phyloP scores from a whole-genome alignment of 768 basidiomycete genomes.

The Cystofilobasidium macerans region DNA sequence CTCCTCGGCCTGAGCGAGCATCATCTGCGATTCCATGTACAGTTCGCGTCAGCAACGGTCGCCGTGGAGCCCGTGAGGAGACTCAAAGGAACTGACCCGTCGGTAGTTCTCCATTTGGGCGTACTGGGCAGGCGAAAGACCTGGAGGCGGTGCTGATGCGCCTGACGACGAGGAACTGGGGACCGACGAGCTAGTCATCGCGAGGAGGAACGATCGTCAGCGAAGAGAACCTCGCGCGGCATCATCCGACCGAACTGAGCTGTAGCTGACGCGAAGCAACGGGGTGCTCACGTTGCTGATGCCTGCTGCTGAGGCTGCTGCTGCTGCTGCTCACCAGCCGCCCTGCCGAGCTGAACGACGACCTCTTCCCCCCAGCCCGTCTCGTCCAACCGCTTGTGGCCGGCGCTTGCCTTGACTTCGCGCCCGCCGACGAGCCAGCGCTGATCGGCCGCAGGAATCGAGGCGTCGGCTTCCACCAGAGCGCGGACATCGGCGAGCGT shows the following conservation, averaged over 20 bases:
- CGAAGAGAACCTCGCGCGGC: no score
- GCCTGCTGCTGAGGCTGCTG: no score
- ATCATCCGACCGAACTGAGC: no score
- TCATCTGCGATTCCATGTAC: background rate
- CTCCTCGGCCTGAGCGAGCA: slow-evolving; percentile 9
- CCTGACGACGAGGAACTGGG: background rate
- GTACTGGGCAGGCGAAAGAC: background rate
- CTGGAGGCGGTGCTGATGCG: background rate
- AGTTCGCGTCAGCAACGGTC: no score
- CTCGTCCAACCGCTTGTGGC: slow-evolving; percentile 17
- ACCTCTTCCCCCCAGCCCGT: slow-evolving; percentile 20
- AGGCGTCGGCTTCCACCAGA: slow-evolving; percentile 18
- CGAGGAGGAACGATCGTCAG: no score
- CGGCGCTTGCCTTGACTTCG: slow-evolving; percentile 6
- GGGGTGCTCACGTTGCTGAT: no score
- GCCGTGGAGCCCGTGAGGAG: no score
- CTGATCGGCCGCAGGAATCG: slow-evolving; percentile 11
- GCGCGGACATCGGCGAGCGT: slow-evolving; percentile 14
- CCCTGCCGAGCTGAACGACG: slow-evolving; percentile 13
- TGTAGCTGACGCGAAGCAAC: no score
- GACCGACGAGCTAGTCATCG: background rate
- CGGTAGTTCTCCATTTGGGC: slow-evolving; percentile 13
- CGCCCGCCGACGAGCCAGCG: slow-evolving; percentile 8
- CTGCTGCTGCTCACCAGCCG: no score
- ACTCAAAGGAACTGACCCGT: slow-evolving; percentile 1